phyloP scores from a whole-genome alignment of 208 protist species.

The Wallacemonas sp. region DNA sequence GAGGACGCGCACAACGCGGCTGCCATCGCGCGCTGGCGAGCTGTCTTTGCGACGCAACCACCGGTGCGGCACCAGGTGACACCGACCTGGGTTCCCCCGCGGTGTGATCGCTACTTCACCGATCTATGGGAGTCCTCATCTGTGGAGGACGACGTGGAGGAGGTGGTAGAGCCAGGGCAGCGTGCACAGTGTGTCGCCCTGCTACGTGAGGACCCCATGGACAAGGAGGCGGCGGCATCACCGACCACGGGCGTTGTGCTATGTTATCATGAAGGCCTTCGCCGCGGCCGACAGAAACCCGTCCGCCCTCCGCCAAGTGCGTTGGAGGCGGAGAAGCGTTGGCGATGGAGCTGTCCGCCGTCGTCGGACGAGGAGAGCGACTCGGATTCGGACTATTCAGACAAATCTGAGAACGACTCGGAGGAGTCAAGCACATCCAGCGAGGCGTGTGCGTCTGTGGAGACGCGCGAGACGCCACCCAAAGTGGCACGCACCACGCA shows the following conservation, averaged over 20 bases:
- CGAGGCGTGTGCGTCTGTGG: too few species aligned
- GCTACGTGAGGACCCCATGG: background rate
- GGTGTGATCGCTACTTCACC: constrained; percentile 34
- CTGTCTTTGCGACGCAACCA: constrained; percentile 20
- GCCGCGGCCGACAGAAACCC: constrained; percentile 20
- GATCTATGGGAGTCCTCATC: constrained; percentile 56
- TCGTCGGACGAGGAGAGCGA: constrained; percentile 16
- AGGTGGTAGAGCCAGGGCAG: constrained; percentile 14
- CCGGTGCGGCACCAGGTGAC: constrained; percentile 28
- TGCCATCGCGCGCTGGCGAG: constrained; percentile 39
- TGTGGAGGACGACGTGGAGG: constrained; percentile 36
- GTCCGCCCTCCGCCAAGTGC: constrained; percentile 13
- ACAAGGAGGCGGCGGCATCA: background rate
- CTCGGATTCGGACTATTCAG: too few species aligned
- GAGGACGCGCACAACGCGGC: constrained; percentile 47
- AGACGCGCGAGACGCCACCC: too few species aligned
- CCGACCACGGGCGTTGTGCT: background rate
- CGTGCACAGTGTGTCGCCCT: constrained; percentile 16
- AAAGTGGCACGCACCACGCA: too few species aligned
- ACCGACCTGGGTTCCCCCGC: constrained; percentile 31
- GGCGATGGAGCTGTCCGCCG: constrained; percentile 51
- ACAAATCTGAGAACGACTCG: too few species aligned
- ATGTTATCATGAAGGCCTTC: constrained; percentile 7
- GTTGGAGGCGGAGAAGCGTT: constrained; percentile 31
- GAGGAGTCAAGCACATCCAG: too few species aligned